Evolutionary conservation across 768 basidiomycete genomes (phyloP), one percentile per base, ranked within the genome.

Genomic region (Mycena capillaripes): DNA sequence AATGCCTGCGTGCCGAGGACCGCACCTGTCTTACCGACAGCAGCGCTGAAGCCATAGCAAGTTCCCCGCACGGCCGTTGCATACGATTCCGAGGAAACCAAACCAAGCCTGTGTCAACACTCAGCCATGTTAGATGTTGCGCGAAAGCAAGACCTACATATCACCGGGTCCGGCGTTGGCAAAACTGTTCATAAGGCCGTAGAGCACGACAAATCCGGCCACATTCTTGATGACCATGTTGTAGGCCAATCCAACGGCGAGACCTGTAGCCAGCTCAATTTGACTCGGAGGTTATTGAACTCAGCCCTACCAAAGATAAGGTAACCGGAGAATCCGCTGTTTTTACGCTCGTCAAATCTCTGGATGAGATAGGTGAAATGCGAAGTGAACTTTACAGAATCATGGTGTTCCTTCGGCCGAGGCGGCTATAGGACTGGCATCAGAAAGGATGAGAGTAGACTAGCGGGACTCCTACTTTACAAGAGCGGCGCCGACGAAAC

Each of bases 1-100:
- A 92, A 92, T 1, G 87, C 90, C 76, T 93, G 91, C 0, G 90
- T 91, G 11, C 92, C 92, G 60, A 92, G 69, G n/a, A 90, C 92
- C 23, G 93, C 93, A 6, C 93, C 93, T 3, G 90, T 84, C 76
- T 93, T 93, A 11, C 92, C 91, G 9, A 93, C 81, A 0, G 91
- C 91, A 10, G 92, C 92, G 30, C 89, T 89, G 44, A 93, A 76
- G 2, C 92, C 92, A 71, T 93, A 93, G 78, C 89, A 91, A 12
- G 92, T 91, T 4, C 92, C 93, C 53, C 90, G 62, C 2, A 70
- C 73, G 17, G 73, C 69, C 25, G 65, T 70, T 9, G 73, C 69
- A 32, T 74, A 73, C 29, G 68, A 73, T 46, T 73, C 68, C 30
- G 59, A 60, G 2, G 72, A 73, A n/a, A 64, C 70, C 50, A 70